These are phyloP conservation scores for Sugiyamaella novakii DNA, from an alignment of 1,139 yeast species.

Conservation along the genomic window DNA sequence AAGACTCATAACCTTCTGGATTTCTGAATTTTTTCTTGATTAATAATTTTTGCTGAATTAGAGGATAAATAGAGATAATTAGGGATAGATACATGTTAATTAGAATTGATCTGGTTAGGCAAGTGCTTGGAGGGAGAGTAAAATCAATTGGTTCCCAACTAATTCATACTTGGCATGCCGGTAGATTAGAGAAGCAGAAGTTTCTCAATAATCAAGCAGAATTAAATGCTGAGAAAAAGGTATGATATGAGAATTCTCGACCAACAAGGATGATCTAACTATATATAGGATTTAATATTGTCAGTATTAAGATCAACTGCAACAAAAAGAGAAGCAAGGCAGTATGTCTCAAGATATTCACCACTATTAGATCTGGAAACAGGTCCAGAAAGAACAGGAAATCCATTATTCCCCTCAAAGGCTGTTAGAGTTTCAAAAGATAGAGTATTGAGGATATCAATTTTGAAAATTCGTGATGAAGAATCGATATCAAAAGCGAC, in stretches of 20 bases:
- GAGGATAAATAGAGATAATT: too few relatives aligned
- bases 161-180: background rate
- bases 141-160: background rate
- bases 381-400: constrained; percentile 1
- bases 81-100: too few relatives aligned
- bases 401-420: constrained; percentile 6
- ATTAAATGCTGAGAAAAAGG: constrained; percentile 19
- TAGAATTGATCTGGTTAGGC: too few relatives aligned
- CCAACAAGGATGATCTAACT: too few relatives aligned
- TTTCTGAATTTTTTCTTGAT: too few relatives aligned
- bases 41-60: too few relatives aligned
- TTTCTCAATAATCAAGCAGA: constrained; percentile 15
- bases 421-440: constrained; percentile 17
- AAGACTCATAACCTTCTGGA: too few relatives aligned
- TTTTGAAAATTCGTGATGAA: constrained; percentile 51
- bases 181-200: background rate
- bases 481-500: constrained; percentile 41
- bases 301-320: constrained; percentile 66
- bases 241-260: too few relatives aligned
- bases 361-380: constrained; percentile 25
- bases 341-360: constrained; percentile 55
- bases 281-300: constrained; percentile 51
- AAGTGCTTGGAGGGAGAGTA: too few relatives aligned
- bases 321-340: constrained; percentile 65
- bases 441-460: constrained; percentile 48